Evolutionary conservation across 1,139 yeast genomes (phyloP).

Genomic region (Kluyveromyces sp.): DNA sequence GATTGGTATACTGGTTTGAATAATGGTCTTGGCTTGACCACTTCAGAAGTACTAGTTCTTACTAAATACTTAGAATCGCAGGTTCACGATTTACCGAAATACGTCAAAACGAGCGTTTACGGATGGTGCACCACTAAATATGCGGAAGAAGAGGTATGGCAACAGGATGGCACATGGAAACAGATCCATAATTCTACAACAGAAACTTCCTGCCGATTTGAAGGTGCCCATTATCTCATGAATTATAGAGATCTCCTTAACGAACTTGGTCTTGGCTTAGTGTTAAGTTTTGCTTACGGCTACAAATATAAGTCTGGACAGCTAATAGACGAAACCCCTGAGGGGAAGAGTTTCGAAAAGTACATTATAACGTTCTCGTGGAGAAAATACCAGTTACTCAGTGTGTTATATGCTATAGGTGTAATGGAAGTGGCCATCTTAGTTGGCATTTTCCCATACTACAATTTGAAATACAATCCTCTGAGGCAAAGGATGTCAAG

Average conservation of each 20-base stretch:
- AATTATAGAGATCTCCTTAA: conserved; percentile 23
- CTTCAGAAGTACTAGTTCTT: conserved; percentile 24
- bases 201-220: conserved; percentile 11
- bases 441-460: conserved; percentile 20
- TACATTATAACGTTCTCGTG: conserved; percentile 11
- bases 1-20: conserved; percentile 18
- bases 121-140: conserved; percentile 17
- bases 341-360: conserved; percentile 8
- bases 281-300: conserved; percentile 26
- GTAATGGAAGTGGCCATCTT: conserved; percentile 12
- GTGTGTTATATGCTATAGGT: conserved; percentile 15
- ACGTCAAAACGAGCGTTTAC: conserved; percentile 19
- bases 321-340: neutral
- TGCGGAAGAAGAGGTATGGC: neutral
- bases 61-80: conserved; percentile 23
- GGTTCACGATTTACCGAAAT: conserved; percentile 22
- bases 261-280: conserved; percentile 22
- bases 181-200: conserved; percentile 11
- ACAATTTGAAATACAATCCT: conserved; percentile 20
- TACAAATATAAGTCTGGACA: neutral
- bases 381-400: conserved; percentile 15
- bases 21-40: conserved; percentile 28
- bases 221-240: conserved; percentile 19
- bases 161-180: neutral
- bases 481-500: conserved; percentile 17